Conservation (phyloP, 306 rosid species). For the Malus sylvestris region DNA sequence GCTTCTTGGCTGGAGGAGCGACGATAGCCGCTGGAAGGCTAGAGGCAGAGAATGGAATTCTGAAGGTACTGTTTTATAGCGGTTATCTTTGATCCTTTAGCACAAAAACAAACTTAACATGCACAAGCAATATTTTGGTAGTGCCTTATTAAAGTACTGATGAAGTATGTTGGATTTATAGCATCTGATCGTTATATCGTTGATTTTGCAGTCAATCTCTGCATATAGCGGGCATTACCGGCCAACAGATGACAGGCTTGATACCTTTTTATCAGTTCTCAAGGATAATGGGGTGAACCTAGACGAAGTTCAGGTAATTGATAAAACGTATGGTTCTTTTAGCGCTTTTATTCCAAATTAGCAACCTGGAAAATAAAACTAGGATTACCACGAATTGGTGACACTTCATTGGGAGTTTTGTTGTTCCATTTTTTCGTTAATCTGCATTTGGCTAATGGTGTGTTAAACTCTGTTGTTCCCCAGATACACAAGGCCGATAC, state of each 20-base stretch:
- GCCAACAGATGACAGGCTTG: constrained; percentile 71
- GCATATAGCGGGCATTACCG: constrained; percentile 95
- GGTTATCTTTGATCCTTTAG: background rate
- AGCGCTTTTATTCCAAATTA: background rate
- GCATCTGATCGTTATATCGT: constrained; percentile 24
- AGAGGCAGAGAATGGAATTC: constrained; percentile 53
- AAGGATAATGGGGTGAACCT: constrained; percentile 67
- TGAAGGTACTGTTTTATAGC: constrained; percentile 48
- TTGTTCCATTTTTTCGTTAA: background rate
- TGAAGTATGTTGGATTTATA: background rate
- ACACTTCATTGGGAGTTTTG: background rate
- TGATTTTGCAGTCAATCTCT: constrained; percentile 66
- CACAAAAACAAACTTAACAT: background rate
- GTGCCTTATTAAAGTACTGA: background rate
- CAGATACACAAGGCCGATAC: constrained; percentile 60
- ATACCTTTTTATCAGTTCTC: constrained; percentile 55
- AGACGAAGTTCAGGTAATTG: constrained; percentile 66
- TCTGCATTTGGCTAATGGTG: constrained; percentile 1
- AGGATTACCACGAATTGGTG: background rate
- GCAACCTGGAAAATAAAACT: background rate
- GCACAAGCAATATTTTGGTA: background rate
- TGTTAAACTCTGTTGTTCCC: constrained; percentile 2
- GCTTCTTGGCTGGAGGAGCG: constrained; percentile 90
- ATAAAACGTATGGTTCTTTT: background rate
- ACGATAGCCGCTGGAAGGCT: constrained; percentile 91